A percentile compares a stretch with the other conserved stretches of the same genome.
Conservation (phyloP, 306 rosid species). For the Lupinus albus region DNA sequence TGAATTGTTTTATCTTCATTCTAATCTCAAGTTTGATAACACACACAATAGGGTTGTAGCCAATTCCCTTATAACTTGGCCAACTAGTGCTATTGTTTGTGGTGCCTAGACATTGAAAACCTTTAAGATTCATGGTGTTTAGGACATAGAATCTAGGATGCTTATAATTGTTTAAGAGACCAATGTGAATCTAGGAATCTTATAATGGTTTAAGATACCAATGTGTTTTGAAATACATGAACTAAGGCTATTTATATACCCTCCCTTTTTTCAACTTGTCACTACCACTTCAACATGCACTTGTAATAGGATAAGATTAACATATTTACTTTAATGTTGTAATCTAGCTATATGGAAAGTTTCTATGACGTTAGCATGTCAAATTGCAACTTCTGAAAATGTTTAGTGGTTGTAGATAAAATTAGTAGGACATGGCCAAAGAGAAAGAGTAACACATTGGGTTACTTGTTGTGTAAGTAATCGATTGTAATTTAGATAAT, state of each 20-base stretch:
- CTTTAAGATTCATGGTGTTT: conserved; percentile 47
- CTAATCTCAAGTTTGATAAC: conserved; percentile 32
- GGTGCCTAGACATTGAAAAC: conserved; percentile 39
- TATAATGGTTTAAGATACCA: conserved; percentile 27
- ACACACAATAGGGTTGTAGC: conserved; percentile 38
- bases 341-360: conserved; percentile 6
- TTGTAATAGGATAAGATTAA: conserved; percentile 32
- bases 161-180: conserved; percentile 23
- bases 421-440: conserved; percentile 33
- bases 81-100: conserved; percentile 6
- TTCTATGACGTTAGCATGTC: conserved; percentile 26
- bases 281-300: conserved; percentile 35
- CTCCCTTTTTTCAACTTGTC: not conserved
- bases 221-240: conserved; percentile 37
- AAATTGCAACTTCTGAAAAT: not conserved
- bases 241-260: conserved; percentile 28
- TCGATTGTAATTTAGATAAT: too few species aligned
- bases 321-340: conserved; percentile 1
- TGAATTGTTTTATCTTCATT: conserved; percentile 48
- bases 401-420: not conserved
- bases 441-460: too few species aligned
- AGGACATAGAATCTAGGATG: conserved; percentile 27
- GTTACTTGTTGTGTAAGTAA: too few species aligned
- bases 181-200: conserved; percentile 36
- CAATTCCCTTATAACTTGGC: conserved; percentile 44